Conservation (phyloP, 306 rosid genomes). For the Cucurbita ficifolia region DNA sequence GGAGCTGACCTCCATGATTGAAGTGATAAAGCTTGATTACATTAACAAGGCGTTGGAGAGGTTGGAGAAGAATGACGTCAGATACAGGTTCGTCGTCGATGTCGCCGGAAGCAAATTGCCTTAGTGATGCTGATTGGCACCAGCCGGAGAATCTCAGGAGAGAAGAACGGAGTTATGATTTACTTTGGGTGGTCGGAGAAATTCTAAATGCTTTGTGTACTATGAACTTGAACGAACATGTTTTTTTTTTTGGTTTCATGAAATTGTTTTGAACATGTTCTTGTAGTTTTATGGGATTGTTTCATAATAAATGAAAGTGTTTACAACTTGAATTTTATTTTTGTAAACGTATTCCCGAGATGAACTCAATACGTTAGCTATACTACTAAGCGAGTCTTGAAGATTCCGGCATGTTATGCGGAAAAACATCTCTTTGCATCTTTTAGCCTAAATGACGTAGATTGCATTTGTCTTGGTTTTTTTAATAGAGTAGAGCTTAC, state of each 20-base stretch:
- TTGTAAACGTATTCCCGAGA: too few relatives aligned
- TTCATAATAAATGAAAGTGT: background rate
- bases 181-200: background rate
- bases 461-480: too few relatives aligned
- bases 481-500: too few relatives aligned
- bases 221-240: background rate
- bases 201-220: background rate
- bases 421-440: too few relatives aligned
- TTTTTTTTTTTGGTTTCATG: too few relatives aligned
- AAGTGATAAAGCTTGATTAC: conserved; percentile 59
- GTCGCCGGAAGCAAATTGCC: conserved; percentile 54
- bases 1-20: conserved; percentile 50
- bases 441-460: too few relatives aligned
- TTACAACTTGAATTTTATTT: too few relatives aligned
- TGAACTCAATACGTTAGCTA: too few relatives aligned
- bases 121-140: background rate
- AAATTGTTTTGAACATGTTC: too few relatives aligned
- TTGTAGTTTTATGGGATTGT: background rate
- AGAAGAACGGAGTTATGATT: background rate
- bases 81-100: conserved; percentile 83
- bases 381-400: too few relatives aligned
- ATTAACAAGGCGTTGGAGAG: conserved; percentile 64
- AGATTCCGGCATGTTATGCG: too few relatives aligned
- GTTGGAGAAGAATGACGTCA: conserved; percentile 83
- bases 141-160: background rate